Evolutionary conservation across 2,329 filamentous ascomycete species (phyloP).

Genomic region (Microascus cirrosus): DNA sequence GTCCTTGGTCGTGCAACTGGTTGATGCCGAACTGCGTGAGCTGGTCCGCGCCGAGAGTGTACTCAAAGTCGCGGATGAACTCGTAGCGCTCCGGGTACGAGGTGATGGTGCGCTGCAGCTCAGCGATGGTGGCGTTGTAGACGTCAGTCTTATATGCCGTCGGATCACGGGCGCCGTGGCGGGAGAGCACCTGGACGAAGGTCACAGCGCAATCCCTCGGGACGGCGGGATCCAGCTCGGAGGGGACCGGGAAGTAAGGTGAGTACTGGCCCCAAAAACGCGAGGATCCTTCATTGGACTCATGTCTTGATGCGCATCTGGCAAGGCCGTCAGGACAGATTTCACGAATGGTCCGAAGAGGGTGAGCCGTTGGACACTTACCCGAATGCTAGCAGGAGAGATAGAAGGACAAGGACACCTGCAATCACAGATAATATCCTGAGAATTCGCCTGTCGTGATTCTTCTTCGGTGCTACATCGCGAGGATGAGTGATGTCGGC

Average conservation of each 20-base stretch:
- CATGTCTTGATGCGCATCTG: neutral
- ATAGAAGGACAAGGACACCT: neutral
- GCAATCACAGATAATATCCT: neutral
- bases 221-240: conserved; percentile 45
- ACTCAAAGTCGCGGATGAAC: conserved; percentile 64
- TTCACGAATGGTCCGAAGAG: neutral
- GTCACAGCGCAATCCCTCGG: conserved; percentile 63
- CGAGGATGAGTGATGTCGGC: neutral
- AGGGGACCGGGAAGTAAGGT: conserved; percentile 68
- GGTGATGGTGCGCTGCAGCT: conserved; percentile 47
- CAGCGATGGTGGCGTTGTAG: conserved; percentile 54
- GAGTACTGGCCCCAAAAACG: conserved; percentile 82
- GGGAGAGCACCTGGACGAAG: conserved; percentile 71
- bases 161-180: conserved; percentile 77
- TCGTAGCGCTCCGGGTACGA: conserved; percentile 51
- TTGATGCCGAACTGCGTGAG: conserved; percentile 56
- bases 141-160: conserved; percentile 53
- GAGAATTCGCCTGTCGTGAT: neutral
- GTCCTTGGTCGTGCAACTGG: conserved; percentile 64
- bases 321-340: neutral
- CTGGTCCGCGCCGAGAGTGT: conserved; percentile 58
- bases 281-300: conserved; percentile 13
- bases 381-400: neutral
- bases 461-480: neutral
- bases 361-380: neutral